These are phyloP conservation scores for Bryoerythrophyllum caledonicum DNA, from an alignment of 225 moss, liverwort and hornwort species.

Conservation along the genomic window DNA sequence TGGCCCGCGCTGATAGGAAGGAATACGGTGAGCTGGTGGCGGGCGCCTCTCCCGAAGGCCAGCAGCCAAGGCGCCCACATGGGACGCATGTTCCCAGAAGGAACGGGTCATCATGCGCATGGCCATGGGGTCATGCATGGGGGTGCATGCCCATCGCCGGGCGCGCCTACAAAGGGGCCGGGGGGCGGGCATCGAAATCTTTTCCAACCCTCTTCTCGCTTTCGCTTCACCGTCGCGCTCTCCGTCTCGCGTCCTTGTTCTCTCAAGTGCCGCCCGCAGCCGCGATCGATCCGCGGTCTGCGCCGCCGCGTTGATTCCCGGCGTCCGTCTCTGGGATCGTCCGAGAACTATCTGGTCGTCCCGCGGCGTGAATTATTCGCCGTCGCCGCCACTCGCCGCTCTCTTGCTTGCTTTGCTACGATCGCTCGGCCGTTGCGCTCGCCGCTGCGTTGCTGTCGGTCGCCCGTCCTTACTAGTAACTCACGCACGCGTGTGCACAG, in stretches of 20 bases:
- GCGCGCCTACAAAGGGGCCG: constrained; percentile 35
- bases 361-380: constrained; percentile 12
- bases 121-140: neutral
- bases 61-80: constrained; percentile 32
- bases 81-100: constrained; percentile 17
- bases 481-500: no score
- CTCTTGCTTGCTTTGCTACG: neutral
- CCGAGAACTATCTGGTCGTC: neutral
- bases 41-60: constrained; percentile 18
- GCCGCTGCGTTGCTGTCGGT: neutral
- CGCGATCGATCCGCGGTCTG: neutral
- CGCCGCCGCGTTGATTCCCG: constrained; percentile 6
- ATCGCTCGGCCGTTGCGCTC: constrained; percentile 1
- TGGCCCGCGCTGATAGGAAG: constrained; percentile 36
- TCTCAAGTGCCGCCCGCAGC: neutral
- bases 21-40: neutral
- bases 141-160: neutral
- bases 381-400: neutral
- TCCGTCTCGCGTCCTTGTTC: neutral
- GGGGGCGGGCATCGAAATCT: accelerated
- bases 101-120: constrained; percentile 23
- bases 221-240: neutral
- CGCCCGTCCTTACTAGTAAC: no score
- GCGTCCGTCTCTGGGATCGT: constrained; percentile 17
- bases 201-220: constrained; percentile 30